These are phyloP conservation scores for Neurospora sp. DNA, from an alignment of 495 filamentous ascomycete genomes.

Conservation along the genomic window DNA sequence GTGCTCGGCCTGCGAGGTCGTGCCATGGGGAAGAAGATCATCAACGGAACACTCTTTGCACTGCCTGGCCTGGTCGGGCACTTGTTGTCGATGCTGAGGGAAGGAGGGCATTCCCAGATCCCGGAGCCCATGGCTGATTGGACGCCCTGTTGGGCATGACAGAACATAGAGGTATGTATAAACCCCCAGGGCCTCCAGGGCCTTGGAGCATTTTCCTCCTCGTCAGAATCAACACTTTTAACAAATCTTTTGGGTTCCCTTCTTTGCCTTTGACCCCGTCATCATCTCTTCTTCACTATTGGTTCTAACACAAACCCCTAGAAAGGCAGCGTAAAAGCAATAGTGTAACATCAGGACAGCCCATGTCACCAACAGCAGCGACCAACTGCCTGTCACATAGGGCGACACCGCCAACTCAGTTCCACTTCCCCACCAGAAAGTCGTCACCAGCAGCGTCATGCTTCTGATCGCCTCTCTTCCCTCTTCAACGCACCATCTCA, in stretches of 20 bases:
- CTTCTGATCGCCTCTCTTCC: neutral
- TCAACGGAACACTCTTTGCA: neutral
- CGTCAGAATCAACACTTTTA: neutral
- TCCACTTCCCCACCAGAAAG: neutral
- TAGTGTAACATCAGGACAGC: neutral
- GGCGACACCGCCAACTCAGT: neutral
- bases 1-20: neutral
- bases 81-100: neutral
- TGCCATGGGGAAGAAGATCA: neutral
- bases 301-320: too few relatives aligned
- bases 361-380: too few relatives aligned
- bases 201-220: neutral
- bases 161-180: neutral
- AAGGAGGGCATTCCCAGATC: neutral
- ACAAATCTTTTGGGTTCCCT: neutral
- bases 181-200: too few relatives aligned
- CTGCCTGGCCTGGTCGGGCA: neutral
- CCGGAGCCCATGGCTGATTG: neutral
- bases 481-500: neutral
- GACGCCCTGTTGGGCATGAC: neutral
- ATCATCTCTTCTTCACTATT: too few relatives aligned
- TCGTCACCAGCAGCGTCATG: neutral
- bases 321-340: too few relatives aligned
- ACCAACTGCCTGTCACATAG: neutral
- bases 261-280: neutral